Evolutionary conservation across 345 rosid genomes (phyloP), one percentile per base, ranked within the genome.

Genomic region (Gynandropsis gynandra): DNA sequence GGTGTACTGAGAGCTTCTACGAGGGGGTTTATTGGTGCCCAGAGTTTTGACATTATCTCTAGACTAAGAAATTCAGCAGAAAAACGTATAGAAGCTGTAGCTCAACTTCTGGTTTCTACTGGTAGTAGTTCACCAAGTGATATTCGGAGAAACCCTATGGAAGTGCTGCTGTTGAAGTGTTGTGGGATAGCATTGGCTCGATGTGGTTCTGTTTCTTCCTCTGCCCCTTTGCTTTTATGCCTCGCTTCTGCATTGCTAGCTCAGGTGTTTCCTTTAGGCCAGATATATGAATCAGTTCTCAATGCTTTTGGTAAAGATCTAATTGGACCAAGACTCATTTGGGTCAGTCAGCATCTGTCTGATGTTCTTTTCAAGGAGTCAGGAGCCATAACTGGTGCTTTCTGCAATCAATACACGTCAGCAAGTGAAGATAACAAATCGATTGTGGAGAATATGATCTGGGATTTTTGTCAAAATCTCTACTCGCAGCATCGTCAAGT

Each of bases 401-500:
- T 90, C 58, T 87, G 96, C 78, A 80, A 77, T 56, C 95, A 78
- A 42, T 87, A 92, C 70, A 70, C 54, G 34, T 71, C 74, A 40
- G 80, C 72, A 33, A 85, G 76, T 58, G 88, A 80, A 55, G 80
- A 72, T 56, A 76, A 67, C 73, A 80, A 72, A 54, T 45, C 27
- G 17, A 47, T 62, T 4, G 95, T 82, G 64, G 98, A 90, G 70
- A 75, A 63, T 37, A 50, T 74, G 65, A 65, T 90, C 29, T 87
- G 98, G 98, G 55, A 50, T 50, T 87, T 75, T 74, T 90, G 95
- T 73, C 79, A 53, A 45, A 85, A 80, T 59, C 66, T 90, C 33
- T 84, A 87, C 73, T 72, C 51, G 44, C 79, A 80, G 38, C 98
- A 87, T 65, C 74, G 86, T 24, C 75, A 63, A 52, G 73, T 73